Evolutionary conservation across 495 filamentous ascomycete genomes (phyloP).

Genomic region (Annulohypoxylon nitens): DNA sequence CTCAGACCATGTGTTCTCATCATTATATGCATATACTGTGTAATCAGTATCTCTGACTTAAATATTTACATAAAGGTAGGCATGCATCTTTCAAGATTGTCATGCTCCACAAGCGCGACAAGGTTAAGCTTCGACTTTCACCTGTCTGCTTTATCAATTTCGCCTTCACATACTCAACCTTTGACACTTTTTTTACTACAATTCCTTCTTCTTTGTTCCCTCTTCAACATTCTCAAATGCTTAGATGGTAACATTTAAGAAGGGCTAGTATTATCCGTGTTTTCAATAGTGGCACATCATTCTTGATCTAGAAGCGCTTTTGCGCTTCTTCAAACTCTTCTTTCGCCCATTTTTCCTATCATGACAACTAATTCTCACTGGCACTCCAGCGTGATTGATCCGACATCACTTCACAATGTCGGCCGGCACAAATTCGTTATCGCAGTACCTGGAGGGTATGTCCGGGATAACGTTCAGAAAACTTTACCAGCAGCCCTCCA

Average conservation of each 20-base stretch:
- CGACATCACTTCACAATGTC: constrained; percentile 66
- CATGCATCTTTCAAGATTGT: not conserved
- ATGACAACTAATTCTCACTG: constrained; percentile 26
- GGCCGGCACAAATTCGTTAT: constrained; percentile 58
- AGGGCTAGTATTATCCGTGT: not conserved
- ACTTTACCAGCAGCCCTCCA: constrained; percentile 96
- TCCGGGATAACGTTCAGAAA: constrained; percentile 87
- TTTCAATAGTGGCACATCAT: not conserved
- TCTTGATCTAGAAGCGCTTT: not conserved
- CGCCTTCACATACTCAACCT: too few species aligned
- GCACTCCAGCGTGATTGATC: constrained; percentile 23
- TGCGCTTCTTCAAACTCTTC: constrained; percentile 4
- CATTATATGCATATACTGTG: not conserved
- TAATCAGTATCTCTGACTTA: not conserved
- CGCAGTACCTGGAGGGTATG: constrained; percentile 91
- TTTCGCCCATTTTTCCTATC: not conserved
- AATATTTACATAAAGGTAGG: not conserved
- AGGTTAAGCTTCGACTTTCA: not conserved
- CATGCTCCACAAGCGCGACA: not conserved
- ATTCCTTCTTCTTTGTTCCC: too few species aligned
- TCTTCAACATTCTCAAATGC: too few species aligned
- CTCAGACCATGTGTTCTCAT: not conserved
- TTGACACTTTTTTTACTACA: too few species aligned
- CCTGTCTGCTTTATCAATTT: too few species aligned
- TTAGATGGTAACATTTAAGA: not conserved